Base-by-base conservation (phyloP, 1,284 basidiomycete species). In the Cutaneotrichosporon sp. region DNA sequence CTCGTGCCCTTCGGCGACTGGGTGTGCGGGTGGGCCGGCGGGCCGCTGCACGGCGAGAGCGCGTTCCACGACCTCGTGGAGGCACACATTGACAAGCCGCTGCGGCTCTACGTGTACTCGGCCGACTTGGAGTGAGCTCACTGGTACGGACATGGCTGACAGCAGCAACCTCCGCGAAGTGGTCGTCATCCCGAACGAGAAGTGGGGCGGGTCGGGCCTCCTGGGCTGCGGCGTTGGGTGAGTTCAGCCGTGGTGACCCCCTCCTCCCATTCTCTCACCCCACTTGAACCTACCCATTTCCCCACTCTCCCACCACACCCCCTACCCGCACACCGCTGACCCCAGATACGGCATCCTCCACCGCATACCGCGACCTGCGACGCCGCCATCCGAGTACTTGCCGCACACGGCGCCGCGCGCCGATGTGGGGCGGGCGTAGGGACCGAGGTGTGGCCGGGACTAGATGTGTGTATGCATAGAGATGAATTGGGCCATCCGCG, bases 1-100 rank as follows among this genome's bases (percentile, higher is more conserved):
- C 82, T 93, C 2, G 91, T 93, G 18, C 91, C 91, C 3, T 92
- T 88, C 75, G 91, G 91, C 6, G 91, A 94, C 80, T 94, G 89
- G 84, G 88, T 94, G 62, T 86, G 89, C 70, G 95, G 95, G 31
- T 99, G 95, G 91, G 92, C 93, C 13, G 95, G 95, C 14, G 95
- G 95, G 6, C 89, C 92, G 1, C 81, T 97, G 53, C 85, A 88
- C 66, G 87, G 90, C n/a, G 95, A 99, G 79, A 89, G 89, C 65
- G 95, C 98, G 74, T 98, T 99, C 72, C 98, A 98, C 79, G 92
- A 97, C 66, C 83, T 99, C 3, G 92, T 99, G 31, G 97, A 98
- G 82, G 86, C 89, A 45, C 93, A 98, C 79, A 85, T 91, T 56
- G 95, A 97, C 72, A 94, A 92, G 77, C 61, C 64, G 11, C 43